Evolutionary conservation across 2,329 filamentous ascomycete species (phyloP), one percentile per base, ranked within the genome.

Genomic region (Xylariaceae sp.): DNA sequence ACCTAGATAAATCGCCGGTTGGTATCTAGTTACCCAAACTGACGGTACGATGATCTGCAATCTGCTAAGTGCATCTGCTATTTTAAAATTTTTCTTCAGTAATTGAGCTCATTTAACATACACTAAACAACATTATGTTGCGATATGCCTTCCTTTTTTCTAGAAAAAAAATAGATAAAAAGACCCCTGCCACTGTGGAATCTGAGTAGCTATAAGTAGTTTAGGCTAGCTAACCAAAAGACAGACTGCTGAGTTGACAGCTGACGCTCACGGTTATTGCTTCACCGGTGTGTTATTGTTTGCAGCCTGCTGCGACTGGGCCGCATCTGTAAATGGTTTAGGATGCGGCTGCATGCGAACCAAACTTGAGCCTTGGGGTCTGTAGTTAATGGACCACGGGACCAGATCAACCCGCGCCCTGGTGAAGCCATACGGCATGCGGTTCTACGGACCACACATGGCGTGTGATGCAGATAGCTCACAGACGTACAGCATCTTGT

Each of bases 341-440:
- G 39, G 40, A 53, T 45, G 32, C 39, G 51, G 51, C 32, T 48
- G 39, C 19, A 50, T 10, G 43, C 16, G 40, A 45, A 50, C 22
- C 32, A 54, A 48, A 39, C 8, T 26, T 26, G 26, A 26, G 26
- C 26, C 26, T 26, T 26, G 26, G 26, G 8, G 26, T 5, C 26
- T 26, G 26, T 8, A n/a, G n/a, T n/a, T n/a, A n/a, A n/a, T n/a
- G n/a, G n/a, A n/a, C n/a, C n/a, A 26, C 4, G 8, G 26, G 26
- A 8, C 8, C 26, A 26, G 26, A 9, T 15, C 36, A 37, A 37
- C 36, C 36, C 18, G 39, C 15, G 36, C 36, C 15, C 36, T 3
- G 13, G 7, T 15, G 36, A 18, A 39, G 36, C 36, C 8, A n/a
- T 18, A 39, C 36, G 9, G 16, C 36, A 39, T 39, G 15, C 16